A percentile compares a stretch with the other conserved stretches of the same genome.
phyloP scores from a whole-genome alignment of 176 grass and related monocot species.

The Cymbopogon citratus region DNA sequence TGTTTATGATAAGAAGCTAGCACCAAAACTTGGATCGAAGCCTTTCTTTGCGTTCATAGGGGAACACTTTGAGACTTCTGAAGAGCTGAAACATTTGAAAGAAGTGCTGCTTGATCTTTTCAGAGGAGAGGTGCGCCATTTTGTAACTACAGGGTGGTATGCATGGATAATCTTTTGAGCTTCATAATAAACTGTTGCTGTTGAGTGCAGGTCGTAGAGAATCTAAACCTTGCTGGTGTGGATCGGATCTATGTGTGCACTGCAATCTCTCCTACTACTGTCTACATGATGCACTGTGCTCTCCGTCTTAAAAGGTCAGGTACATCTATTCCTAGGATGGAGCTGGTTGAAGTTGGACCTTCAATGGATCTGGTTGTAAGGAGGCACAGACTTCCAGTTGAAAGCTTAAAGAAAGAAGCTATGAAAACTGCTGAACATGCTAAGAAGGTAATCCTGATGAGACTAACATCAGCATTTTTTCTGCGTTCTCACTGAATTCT shows the following conservation, averaged over 20 bases:
- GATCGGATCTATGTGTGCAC: conserved; percentile 80
- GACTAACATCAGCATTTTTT: not conserved
- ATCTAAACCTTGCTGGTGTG: conserved; percentile 78
- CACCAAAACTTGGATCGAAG: conserved; percentile 78
- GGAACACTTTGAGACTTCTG: conserved; percentile 74
- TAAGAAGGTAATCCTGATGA: conserved; percentile 50
- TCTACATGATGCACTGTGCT: conserved; percentile 80
- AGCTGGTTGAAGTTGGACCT: conserved; percentile 90
- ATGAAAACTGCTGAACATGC: conserved; percentile 58
- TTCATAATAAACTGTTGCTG: conserved; percentile 9
- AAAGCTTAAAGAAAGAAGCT: conserved; percentile 76
- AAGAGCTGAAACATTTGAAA: conserved; percentile 89
- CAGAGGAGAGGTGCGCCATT: conserved; percentile 65
- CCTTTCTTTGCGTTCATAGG: conserved; percentile 92
- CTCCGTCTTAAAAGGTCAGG: conserved; percentile 81
- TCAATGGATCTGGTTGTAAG: conserved; percentile 83
- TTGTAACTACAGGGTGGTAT: not conserved
- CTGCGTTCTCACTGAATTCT: not conserved
- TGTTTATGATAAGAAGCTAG: conserved; percentile 77
- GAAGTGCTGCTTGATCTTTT: conserved; percentile 90
- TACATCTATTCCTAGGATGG: conserved; percentile 79
- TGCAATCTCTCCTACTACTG: conserved; percentile 62
- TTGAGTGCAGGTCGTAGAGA: conserved; percentile 70
- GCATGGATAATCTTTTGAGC: not conserved
- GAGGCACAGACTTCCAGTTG: conserved; percentile 53